Evolutionary conservation across 768 basidiomycete genomes (phyloP).

Genomic region (Collybiopsis luxurians): DNA sequence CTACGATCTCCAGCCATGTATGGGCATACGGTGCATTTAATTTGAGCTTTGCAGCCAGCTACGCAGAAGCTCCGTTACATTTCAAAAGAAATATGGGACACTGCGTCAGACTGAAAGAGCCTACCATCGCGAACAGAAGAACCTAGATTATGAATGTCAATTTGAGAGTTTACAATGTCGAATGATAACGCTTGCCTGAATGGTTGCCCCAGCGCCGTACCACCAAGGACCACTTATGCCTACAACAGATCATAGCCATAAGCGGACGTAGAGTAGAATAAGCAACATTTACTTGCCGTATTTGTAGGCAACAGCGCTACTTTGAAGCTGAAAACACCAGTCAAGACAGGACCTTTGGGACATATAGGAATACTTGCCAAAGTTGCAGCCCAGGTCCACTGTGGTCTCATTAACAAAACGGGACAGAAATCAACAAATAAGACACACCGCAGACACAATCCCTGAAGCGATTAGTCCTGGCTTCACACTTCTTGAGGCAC

Average conservation of each 20-base stretch:
- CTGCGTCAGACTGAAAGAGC: neutral
- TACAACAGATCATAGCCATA: conserved; percentile 13
- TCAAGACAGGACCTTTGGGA: neutral
- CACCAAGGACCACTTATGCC: conserved; percentile 85
- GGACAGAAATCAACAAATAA: neutral
- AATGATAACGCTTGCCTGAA: neutral
- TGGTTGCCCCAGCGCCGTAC: conserved; percentile 53
- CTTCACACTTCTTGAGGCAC: conserved; percentile 80
- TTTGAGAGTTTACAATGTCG: neutral
- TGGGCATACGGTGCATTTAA: conserved; percentile 85
- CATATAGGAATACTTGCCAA: conserved; percentile 36
- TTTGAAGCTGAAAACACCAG: conserved; percentile 54
- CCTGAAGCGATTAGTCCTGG: conserved; percentile 92
- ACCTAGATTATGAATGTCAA: conserved; percentile 53
- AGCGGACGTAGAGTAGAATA: neutral
- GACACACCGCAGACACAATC: conserved; percentile 69
- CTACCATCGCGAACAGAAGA: conserved; percentile 81
- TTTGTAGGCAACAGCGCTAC: conserved; percentile 81
- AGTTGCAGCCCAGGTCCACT: conserved; percentile 53
- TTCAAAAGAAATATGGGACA: conserved; percentile 2
- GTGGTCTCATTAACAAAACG: neutral
- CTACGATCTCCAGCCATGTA: conserved; percentile 88
- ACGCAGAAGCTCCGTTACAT: conserved; percentile 8
- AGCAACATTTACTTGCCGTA: conserved; percentile 45
- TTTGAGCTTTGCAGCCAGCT: conserved; percentile 91